Percentiles rank a stretch among this genome's conserved stretches.
These are phyloP conservation scores for Mitragyna speciosa DNA, from an alignment of 257 asterid species.

Conservation along the genomic window DNA sequence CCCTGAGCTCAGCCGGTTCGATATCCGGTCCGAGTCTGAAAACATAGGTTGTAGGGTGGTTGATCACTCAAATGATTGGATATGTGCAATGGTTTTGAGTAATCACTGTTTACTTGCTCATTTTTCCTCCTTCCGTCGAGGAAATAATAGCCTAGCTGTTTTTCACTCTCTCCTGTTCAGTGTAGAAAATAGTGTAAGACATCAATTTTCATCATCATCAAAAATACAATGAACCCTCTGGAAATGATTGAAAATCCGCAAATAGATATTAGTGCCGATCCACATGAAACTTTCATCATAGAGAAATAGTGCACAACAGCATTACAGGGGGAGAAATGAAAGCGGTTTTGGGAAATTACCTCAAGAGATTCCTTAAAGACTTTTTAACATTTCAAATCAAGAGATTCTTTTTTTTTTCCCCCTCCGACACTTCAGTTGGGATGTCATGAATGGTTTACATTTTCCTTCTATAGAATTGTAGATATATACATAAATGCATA, in stretches of 20 bases:
- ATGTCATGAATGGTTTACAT: not conserved
- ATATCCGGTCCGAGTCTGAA: too few relatives aligned
- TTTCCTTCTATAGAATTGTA: not conserved
- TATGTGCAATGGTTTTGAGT: slow-evolving; percentile 34
- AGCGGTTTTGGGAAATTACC: not conserved
- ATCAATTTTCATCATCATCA: slow-evolving; percentile 11
- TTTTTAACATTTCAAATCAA: not conserved
- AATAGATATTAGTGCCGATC: slow-evolving; percentile 10
- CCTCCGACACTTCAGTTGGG: not conserved
- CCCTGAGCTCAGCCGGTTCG: too few relatives aligned
- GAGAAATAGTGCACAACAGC: not conserved
- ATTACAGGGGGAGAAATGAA: not conserved
- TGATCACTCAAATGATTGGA: slow-evolving; percentile 61
- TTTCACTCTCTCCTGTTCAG: slow-evolving; percentile 24
- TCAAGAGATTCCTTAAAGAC: not conserved
- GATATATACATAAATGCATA: not conserved
- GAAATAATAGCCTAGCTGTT: slow-evolving; percentile 17
- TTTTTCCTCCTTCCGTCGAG: not conserved
- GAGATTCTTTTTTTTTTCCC: not conserved
- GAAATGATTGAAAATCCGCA: slow-evolving; percentile 12
- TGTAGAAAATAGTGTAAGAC: not conserved
- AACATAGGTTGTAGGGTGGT: too few relatives aligned
- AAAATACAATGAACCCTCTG: slow-evolving; percentile 8
- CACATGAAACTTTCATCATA: not conserved
- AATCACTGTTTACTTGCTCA: slow-evolving; percentile 19